A percentile compares a stretch with the other conserved stretches of the same genome.
Conservation (phyloP, 345 rosid species). For the Abelmoschus esculentus region DNA sequence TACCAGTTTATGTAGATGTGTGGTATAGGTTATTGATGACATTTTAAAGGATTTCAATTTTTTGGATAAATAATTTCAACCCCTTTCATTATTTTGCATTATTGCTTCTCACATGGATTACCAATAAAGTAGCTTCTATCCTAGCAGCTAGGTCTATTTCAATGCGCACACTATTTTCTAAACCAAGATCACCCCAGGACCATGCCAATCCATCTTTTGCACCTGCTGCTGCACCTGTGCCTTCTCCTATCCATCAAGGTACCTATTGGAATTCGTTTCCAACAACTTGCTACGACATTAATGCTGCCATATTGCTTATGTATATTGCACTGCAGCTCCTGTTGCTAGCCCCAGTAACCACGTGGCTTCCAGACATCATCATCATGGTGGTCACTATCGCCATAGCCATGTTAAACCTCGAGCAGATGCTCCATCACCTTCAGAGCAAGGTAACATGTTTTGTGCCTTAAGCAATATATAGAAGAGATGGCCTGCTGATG, state of each 20-base stretch:
- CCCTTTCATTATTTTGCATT: not conserved
- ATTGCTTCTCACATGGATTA: not conserved
- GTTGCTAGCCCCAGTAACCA: slow-evolving; percentile 31
- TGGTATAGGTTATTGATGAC: not conserved
- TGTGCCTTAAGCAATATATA: not conserved
- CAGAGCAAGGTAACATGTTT: slow-evolving; percentile 44
- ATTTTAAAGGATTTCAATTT: not conserved
- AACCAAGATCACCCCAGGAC: slow-evolving; percentile 23
- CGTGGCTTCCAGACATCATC: slow-evolving; percentile 37
- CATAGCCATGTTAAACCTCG: slow-evolving; percentile 37
- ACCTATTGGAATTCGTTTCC: slow-evolving; percentile 4
- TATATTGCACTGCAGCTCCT: slow-evolving; percentile 29
- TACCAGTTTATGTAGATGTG: not conserved
- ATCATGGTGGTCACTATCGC: slow-evolving; percentile 27
- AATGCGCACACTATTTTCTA: slow-evolving; percentile 32
- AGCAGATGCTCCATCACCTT: slow-evolving; percentile 57
- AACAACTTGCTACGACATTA: not conserved
- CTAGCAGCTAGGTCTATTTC: slow-evolving; percentile 49
- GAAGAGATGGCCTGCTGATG: not conserved
- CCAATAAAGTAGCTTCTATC: slow-evolving; percentile 8
- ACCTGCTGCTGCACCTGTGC: slow-evolving; percentile 27
- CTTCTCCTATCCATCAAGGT: slow-evolving; percentile 37
- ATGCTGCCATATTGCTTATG: slow-evolving; percentile 17
- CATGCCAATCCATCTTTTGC: slow-evolving; percentile 33
- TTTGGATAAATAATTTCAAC: not conserved